Evolutionary conservation across 148 eudicot genomes (phyloP).

Genomic region (Rhododendron kiyosumense): DNA sequence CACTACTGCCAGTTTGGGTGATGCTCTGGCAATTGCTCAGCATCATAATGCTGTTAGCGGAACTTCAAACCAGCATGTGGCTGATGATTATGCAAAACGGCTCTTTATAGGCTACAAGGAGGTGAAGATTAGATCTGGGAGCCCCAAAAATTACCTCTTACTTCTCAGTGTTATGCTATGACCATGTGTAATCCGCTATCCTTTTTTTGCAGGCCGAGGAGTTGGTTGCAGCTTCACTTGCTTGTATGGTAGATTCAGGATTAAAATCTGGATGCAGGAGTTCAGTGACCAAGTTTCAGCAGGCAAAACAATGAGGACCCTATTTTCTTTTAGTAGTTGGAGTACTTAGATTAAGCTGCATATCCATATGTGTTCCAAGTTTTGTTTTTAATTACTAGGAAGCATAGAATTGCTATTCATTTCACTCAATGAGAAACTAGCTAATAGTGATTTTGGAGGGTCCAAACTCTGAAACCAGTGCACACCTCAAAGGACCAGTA

Average conservation of each 20-base stretch:
- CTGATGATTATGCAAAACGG: conserved; percentile 92
- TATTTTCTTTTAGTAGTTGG: not conserved
- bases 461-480: not conserved
- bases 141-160: not conserved
- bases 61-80: conserved; percentile 90
- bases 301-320: conserved; percentile 42
- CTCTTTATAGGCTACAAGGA: conserved; percentile 77
- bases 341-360: conserved; percentile 3
- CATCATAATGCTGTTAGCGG: conserved; percentile 98
- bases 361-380: not conserved
- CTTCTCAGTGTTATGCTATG: not conserved
- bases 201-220: conserved; percentile 60
- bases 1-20: conserved; percentile 60
- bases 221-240: conserved; percentile 70
- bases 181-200: not conserved
- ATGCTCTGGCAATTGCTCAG: conserved; percentile 91
- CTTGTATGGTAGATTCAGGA: conserved; percentile 60
- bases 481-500: not conserved
- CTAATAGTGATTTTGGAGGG: not conserved
- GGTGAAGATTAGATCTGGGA: conserved; percentile 30
- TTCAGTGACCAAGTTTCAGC: conserved; percentile 53
- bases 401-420: not conserved
- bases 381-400: not conserved
- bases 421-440: not conserved
- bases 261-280: conserved; percentile 43